Evolutionary conservation across 345 rosid species (phyloP).

Genomic region (Syzygium aqueum): DNA sequence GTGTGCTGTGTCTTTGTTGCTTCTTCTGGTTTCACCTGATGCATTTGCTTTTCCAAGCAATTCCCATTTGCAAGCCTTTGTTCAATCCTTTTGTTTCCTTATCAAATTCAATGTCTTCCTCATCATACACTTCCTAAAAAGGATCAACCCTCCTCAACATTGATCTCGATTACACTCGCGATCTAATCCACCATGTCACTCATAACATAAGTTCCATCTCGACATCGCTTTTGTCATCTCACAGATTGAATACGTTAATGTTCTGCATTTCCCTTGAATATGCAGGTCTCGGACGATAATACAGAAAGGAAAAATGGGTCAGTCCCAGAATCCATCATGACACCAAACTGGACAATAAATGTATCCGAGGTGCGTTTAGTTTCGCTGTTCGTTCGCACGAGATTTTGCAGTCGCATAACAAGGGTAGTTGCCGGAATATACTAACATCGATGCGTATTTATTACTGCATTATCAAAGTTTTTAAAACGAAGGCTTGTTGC

Average conservation of each 20-base stretch:
- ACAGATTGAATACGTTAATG: background rate
- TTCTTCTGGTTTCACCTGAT: background rate
- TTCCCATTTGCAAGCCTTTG: background rate
- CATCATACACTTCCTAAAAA: background rate
- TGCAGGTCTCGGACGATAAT: background rate
- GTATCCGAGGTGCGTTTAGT: background rate
- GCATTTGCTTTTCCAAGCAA: background rate
- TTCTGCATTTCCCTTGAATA: background rate
- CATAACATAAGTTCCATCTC: background rate
- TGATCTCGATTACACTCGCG: background rate
- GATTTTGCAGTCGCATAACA: background rate
- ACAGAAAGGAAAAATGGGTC: background rate
- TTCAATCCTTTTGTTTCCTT: background rate
- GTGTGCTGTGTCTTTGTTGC: background rate
- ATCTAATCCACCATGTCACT: background rate
- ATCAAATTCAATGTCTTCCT: background rate
- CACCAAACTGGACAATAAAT: background rate
- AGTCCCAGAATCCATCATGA: background rate
- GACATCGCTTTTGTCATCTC: background rate
- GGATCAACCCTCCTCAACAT: background rate
- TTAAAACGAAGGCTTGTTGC: too few relatives aligned
- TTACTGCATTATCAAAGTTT: background rate
- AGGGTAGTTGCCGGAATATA: background rate
- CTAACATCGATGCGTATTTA: background rate
- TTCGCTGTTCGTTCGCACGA: background rate